These are phyloP conservation scores for Coriaria nepalensis DNA, from an alignment of 306 rosid species.

Conservation along the genomic window DNA sequence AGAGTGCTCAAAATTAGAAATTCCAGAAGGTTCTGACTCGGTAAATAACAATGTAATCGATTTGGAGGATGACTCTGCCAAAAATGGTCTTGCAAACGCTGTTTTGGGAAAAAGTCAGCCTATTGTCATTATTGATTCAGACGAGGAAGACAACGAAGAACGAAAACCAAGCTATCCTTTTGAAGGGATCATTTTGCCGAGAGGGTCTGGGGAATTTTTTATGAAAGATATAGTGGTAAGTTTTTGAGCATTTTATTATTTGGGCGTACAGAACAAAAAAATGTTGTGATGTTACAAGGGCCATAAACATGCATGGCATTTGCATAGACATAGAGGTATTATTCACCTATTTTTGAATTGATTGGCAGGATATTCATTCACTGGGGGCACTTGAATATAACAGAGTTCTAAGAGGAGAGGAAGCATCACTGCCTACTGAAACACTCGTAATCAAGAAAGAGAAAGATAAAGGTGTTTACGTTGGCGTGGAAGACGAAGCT, in stretches of 20 bases:
- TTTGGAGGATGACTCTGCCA: conserved; percentile 28
- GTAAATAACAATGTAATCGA: conserved; percentile 25
- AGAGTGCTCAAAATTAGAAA: conserved; percentile 10
- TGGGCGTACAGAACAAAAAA: background rate
- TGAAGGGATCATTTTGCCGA: conserved; percentile 33
- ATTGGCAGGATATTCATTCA: conserved; percentile 23
- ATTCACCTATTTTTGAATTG: conserved; percentile 8
- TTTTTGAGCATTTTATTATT: conserved; percentile 5
- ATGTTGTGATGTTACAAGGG: background rate
- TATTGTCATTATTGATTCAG: conserved; percentile 64
- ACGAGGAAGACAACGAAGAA: conserved; percentile 50
- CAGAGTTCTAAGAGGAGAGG: conserved; percentile 13
- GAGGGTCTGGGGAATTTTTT: conserved; percentile 19
- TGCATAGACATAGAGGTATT: too few species aligned
- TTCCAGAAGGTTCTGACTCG: conserved; percentile 10
- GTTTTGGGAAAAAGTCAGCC: conserved; percentile 15
- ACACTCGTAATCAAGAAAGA: background rate
- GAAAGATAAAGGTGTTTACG: conserved; percentile 47
- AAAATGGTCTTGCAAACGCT: conserved; percentile 6
- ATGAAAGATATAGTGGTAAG: conserved; percentile 36
- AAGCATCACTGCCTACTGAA: conserved; percentile 12
- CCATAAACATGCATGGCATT: too few species aligned
- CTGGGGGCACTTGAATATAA: conserved; percentile 15
- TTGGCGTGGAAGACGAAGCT: conserved; percentile 51
- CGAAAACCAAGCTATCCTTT: conserved; percentile 23